phyloP scores from a whole-genome alignment of 768 basidiomycete genomes.

The Podaxis sp. region DNA sequence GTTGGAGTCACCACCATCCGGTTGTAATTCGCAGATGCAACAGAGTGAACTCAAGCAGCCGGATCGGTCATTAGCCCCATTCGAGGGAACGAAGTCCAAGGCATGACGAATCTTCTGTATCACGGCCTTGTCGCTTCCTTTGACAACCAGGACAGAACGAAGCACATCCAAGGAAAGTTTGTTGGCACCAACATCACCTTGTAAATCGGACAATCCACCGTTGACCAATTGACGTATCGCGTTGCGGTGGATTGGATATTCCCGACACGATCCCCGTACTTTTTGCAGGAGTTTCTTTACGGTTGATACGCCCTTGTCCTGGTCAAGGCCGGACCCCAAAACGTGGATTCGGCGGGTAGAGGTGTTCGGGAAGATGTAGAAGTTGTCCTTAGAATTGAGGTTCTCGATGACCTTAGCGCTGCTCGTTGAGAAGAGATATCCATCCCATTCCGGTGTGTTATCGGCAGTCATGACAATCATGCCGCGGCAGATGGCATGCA shows the following conservation, averaged over 20 bases:
- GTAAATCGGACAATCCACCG: conserved; percentile 32
- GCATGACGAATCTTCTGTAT: conserved; percentile 13
- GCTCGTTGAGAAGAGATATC: conserved; percentile 40
- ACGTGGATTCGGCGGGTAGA: conserved; percentile 27
- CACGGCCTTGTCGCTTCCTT: conserved; percentile 29
- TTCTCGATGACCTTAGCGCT: conserved; percentile 33
- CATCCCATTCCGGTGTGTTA: conserved; percentile 37
- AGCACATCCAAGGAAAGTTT: conserved; percentile 41
- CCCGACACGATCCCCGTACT: conserved; percentile 30
- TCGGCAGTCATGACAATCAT: conserved; percentile 27
- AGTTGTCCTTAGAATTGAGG: conserved; percentile 27
- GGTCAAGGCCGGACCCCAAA: conserved; percentile 31
- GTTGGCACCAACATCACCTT: conserved; percentile 33
- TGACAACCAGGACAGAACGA: conserved; percentile 34
- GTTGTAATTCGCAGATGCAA: conserved; percentile 35
- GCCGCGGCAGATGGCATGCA: conserved; percentile 37
- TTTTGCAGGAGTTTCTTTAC: conserved; percentile 35
- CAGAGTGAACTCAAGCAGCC: conserved; percentile 21
- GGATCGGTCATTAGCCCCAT: not conserved
- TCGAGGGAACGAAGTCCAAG: not conserved
- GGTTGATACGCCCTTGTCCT: conserved; percentile 24
- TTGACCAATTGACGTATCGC: conserved; percentile 34
- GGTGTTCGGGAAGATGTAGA: conserved; percentile 31
- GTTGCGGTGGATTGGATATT: conserved; percentile 28
- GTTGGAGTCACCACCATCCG: conserved; percentile 11